A percentile compares a stretch with the other conserved stretches of the same genome.
These are phyloP conservation scores for Gossypium arboreum DNA, from an alignment of 345 rosid species.

Conservation along the genomic window DNA sequence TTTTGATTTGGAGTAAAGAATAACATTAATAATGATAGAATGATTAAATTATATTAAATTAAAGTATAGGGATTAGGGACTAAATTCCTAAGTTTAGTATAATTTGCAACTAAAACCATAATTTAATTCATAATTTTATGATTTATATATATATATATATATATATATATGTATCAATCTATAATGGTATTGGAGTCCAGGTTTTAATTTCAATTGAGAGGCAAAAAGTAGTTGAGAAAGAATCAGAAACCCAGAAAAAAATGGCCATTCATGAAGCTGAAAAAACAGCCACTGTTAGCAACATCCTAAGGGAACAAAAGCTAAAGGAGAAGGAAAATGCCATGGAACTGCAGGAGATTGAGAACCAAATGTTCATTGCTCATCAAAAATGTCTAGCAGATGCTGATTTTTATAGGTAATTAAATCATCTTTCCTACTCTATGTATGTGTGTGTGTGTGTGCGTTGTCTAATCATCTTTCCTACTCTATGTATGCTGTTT, in stretches of 20 bases:
- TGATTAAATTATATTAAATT: too few species aligned
- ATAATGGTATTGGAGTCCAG: slow-evolving; percentile 26
- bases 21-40: too few species aligned
- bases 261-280: slow-evolving; percentile 94
- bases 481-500: background rate
- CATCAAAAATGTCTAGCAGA: slow-evolving; percentile 80
- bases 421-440: background rate
- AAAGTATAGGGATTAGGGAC: too few species aligned
- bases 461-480: background rate
- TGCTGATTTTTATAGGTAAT: slow-evolving; percentile 83
- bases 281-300: slow-evolving; percentile 78
- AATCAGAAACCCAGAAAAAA: slow-evolving; percentile 77
- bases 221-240: slow-evolving; percentile 87
- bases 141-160: too few species aligned
- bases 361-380: slow-evolving; percentile 69
- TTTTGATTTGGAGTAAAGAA: too few species aligned
- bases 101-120: too few species aligned
- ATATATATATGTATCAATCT: too few species aligned
- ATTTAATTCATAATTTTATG: too few species aligned
- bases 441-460: background rate
- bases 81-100: too few species aligned
- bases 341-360: slow-evolving; percentile 71
- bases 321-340: slow-evolving; percentile 79
- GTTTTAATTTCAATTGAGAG: slow-evolving; percentile 81
- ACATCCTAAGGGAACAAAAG: slow-evolving; percentile 80